phyloP scores from a whole-genome alignment of 2,329 filamentous ascomycete species.

The Aotearoamyces nothofagi region DNA sequence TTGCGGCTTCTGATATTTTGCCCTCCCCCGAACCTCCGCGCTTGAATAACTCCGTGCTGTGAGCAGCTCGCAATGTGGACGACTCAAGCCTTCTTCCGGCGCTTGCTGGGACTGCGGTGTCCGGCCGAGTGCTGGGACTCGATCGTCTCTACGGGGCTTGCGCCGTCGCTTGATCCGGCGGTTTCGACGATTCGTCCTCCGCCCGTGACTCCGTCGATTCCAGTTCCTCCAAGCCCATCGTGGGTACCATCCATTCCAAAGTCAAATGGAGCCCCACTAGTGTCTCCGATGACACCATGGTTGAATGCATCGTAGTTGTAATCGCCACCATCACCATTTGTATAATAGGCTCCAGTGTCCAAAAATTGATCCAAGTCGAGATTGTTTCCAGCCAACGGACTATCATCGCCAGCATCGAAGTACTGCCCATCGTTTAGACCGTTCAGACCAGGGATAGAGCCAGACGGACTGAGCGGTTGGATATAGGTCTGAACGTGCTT shows the following conservation, averaged over 20 bases:
- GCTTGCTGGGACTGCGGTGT: no score
- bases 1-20: no score
- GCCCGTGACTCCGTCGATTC: neutral
- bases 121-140: no score
- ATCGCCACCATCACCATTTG: constrained; percentile 10
- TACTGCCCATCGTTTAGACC: constrained; percentile 24
- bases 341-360: constrained; percentile 25
- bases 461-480: constrained; percentile 66
- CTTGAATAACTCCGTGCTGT: no score
- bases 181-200: constrained; percentile 2
- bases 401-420: constrained; percentile 13
- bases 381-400: constrained; percentile 22
- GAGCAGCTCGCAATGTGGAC: no score
- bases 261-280: constrained; percentile 6
- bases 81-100: no score
- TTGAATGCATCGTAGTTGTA: constrained; percentile 5
- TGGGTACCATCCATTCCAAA: neutral
- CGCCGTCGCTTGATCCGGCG: neutral
- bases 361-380: constrained; percentile 36
- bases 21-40: no score
- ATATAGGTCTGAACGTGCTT: constrained; percentile 60
- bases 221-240: neutral
- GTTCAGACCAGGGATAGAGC: constrained; percentile 57
- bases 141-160: neutral
- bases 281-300: neutral